Base-by-base conservation (phyloP, 306 rosid genomes). In the Inga oerstediana region DNA sequence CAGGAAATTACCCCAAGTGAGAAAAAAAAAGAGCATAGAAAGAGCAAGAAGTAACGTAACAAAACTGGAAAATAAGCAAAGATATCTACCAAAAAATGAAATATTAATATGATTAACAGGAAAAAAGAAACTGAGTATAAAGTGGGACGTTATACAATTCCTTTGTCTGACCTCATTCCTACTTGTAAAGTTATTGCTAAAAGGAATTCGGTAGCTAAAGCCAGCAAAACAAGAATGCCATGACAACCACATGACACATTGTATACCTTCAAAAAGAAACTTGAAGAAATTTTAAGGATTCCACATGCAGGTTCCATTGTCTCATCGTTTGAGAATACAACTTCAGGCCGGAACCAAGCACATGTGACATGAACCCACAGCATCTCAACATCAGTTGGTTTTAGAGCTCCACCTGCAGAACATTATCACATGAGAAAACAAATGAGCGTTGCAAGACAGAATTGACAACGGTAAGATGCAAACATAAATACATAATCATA, bases 281-380 rank as follows among this genome's bases (percentile, higher is more conserved):
- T 84, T 19, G 95, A 81, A 72, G 98, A 97, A 85, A 96, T 89
- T 90, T 80, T 88, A 64, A 91, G 97, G 85, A 96, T 90, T 88
- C 99, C 99, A 51, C 84, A 78, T 45, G 99, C 99, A 80, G 99
- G 99, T 84, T 96, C 98, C 99, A 96, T 96, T 85, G 76, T 87
- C 88, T 88, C 94, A 49, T 88, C 92, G 82, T 96, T 83, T 84
- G 88, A 84, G 87, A 96, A 96, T 88, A 76, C 92, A 85, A 96
- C 91, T 86, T 91, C 93, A 75, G 92, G 98, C 80, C 78, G 90
- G 88, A 96, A 96, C 99, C 99, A 96, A 85, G 99, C 99, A 34
- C 99, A 96, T 24, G 94, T 89, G 84, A 96, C 92, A 85, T 96
- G 99, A 86, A 90, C 94, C 99, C 99, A 96, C 77, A 91, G 89